Evolutionary conservation across 2,329 filamentous ascomycete genomes (phyloP), one percentile per base, ranked within the genome.

Genomic region (Fusarium sp.): DNA sequence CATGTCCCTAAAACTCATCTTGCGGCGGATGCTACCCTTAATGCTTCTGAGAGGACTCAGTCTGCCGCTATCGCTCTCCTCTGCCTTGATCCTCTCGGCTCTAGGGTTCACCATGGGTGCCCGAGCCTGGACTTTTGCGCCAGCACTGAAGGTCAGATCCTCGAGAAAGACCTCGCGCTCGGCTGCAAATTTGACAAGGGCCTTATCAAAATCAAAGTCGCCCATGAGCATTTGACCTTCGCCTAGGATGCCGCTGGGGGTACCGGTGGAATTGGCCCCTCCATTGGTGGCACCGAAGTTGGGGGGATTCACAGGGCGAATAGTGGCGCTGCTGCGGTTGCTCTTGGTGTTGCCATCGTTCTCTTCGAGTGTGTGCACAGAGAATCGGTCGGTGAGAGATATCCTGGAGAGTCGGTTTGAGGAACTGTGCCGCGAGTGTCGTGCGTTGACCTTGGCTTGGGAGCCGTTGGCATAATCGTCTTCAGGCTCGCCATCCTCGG

Each of bases 1-100:
- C 94, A 98, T 97, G 79, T 98, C 97, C 77, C 92, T 90, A 83
- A 96, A 95, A 78, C 96, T 98, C 84, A 99, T 93, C 79, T 97
- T 94, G 82, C 97, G 92, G 73, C 96, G 91, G 78, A 99, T 93
- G 84, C 95, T 98, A 52, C 96, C 96, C 91, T 94, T 81, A 77
- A 91, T 90, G 79, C 86, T 90, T 77, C 85, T 87, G 71, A 91
- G 81, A 52, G 89, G 89, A 81, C 88, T 91, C 81, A 87, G 83
- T 72, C 87, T 85, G 60, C 88, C 88, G 73, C 82, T 87, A 43
- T 88, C 86, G 57, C 73, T 86, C 73, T 97, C 95, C 48, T 95
- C 93, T 33, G 91, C 90, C 75, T 92, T 92, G 78, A 98, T 94
- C 78, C 94, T 93, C 82, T 97, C 94, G 4, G 95, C 91, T 77